Evolutionary conservation across 805 yeast genomes (phyloP).

Genomic region (Wickerhamomyces pijperi): DNA sequence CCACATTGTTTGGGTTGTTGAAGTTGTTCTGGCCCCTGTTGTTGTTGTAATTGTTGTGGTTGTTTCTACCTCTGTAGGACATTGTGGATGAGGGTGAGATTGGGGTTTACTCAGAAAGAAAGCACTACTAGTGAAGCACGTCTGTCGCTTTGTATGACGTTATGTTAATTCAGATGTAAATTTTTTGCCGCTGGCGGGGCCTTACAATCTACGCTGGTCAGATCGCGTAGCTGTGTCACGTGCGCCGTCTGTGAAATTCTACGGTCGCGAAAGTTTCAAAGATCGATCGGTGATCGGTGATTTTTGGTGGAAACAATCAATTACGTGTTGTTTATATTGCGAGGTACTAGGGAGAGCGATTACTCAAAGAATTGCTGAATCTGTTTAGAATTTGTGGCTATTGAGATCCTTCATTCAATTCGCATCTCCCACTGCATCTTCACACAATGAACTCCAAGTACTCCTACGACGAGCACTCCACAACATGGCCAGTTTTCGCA

Average conservation of each 20-base stretch:
- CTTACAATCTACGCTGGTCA: too few relatives aligned
- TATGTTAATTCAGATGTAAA: too few relatives aligned
- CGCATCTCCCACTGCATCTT: not conserved
- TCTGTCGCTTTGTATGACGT: too few relatives aligned
- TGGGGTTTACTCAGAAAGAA: too few relatives aligned
- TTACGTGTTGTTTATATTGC: not conserved
- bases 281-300: too few relatives aligned
- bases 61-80: conserved; percentile 1
- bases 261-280: not conserved
- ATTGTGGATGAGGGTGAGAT: too few relatives aligned
- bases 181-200: too few relatives aligned
- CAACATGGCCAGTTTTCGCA: conserved; percentile 20
- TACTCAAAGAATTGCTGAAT: not conserved
- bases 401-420: too few relatives aligned
- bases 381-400: not conserved
- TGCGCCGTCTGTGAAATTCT: too few relatives aligned
- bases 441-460: conserved; percentile 16
- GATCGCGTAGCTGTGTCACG: too few relatives aligned
- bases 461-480: conserved; percentile 16
- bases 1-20: conserved; percentile 7
- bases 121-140: too few relatives aligned
- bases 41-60: not conserved
- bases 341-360: too few relatives aligned
- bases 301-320: not conserved
- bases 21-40: not conserved